Conservation (phyloP, 305 asterid genomes). For the Solanum hybrid region DNA sequence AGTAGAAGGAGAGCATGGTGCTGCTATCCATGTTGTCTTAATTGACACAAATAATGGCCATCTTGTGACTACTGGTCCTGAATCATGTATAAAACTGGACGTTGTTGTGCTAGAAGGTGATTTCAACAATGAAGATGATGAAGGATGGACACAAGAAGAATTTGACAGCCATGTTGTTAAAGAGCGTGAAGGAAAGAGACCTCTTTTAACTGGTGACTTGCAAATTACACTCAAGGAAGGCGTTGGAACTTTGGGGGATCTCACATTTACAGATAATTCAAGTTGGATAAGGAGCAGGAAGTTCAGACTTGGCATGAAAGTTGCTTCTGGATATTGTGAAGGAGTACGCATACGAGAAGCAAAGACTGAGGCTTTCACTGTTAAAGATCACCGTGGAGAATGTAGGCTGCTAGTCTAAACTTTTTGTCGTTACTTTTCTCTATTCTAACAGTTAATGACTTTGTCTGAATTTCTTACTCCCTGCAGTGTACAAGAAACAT, state of each 20-base stretch:
- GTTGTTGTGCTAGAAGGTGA: slow-evolving; percentile 76
- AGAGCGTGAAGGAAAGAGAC: slow-evolving; percentile 84
- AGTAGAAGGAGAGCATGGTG: slow-evolving; percentile 89
- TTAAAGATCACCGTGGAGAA: slow-evolving; percentile 89
- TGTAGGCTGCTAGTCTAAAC: slow-evolving; percentile 31
- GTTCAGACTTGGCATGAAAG: slow-evolving; percentile 74
- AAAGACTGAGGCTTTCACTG: slow-evolving; percentile 75
- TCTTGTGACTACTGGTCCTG: slow-evolving; percentile 59
- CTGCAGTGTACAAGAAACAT: slow-evolving; percentile 88
- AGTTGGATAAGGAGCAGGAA: slow-evolving; percentile 88
- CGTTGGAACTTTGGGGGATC: slow-evolving; percentile 78
- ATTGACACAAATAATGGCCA: slow-evolving; percentile 48
- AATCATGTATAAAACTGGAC: slow-evolving; percentile 61
- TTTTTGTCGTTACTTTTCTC: neutral
- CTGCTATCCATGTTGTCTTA: slow-evolving; percentile 59
- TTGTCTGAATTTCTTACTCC: slow-evolving; percentile 11
- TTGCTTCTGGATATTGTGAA: slow-evolving; percentile 60
- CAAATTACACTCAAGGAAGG: slow-evolving; percentile 77
- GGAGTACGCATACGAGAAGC: slow-evolving; percentile 77
- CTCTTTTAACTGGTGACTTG: slow-evolving; percentile 69
- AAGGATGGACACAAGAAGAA: slow-evolving; percentile 62
- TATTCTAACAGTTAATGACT: neutral
- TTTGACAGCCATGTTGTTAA: slow-evolving; percentile 70
- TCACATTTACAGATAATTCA: slow-evolving; percentile 79
- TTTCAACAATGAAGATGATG: slow-evolving; percentile 63